These are phyloP conservation scores for Podosphaera xanthii DNA, from an alignment of 2,329 filamentous ascomycete species.

Conservation along the genomic window DNA sequence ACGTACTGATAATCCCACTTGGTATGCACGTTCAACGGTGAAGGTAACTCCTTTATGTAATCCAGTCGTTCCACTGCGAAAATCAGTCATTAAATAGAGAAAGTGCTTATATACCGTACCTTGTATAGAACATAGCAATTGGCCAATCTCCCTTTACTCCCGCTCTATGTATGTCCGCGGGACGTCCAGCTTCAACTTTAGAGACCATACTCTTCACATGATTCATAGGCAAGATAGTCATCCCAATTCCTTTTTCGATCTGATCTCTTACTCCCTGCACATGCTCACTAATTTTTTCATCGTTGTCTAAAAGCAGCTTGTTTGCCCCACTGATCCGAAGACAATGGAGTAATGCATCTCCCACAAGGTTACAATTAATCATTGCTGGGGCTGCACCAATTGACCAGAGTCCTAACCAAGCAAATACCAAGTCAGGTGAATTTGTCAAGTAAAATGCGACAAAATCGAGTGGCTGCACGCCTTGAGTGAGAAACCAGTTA, in stretches of 20 bases:
- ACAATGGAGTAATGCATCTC: slow-evolving; percentile 41
- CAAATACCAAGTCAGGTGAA: slow-evolving; percentile 41
- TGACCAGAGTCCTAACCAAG: slow-evolving; percentile 39
- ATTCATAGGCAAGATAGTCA: slow-evolving; percentile 31
- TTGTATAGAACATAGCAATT: slow-evolving; percentile 47
- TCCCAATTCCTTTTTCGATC: slow-evolving; percentile 23
- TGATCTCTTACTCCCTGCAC: slow-evolving; percentile 33
- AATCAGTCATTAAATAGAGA: neutral
- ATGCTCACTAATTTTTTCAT: slow-evolving; percentile 27
- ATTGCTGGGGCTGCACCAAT: slow-evolving; percentile 47
- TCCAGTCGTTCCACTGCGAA: slow-evolving; percentile 44
- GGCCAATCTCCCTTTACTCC: slow-evolving; percentile 29
- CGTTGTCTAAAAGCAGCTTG: slow-evolving; percentile 35
- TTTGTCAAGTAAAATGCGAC: slow-evolving; percentile 47
- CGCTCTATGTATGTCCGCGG: slow-evolving; percentile 30
- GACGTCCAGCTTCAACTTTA: slow-evolving; percentile 22
- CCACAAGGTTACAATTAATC: slow-evolving; percentile 47
- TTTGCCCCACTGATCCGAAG: slow-evolving; percentile 31
- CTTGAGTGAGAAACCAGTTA: slow-evolving; percentile 34
- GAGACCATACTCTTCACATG: slow-evolving; percentile 24
- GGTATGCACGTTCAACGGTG: slow-evolving; percentile 15
- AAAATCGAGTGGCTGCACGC: slow-evolving; percentile 34
- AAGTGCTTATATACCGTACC: slow-evolving; percentile 13
- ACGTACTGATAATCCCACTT: neutral
- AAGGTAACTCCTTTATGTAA: slow-evolving; percentile 49